phyloP scores from a whole-genome alignment of 1,284 basidiomycete species.

The Rugosomyces carneus region DNA sequence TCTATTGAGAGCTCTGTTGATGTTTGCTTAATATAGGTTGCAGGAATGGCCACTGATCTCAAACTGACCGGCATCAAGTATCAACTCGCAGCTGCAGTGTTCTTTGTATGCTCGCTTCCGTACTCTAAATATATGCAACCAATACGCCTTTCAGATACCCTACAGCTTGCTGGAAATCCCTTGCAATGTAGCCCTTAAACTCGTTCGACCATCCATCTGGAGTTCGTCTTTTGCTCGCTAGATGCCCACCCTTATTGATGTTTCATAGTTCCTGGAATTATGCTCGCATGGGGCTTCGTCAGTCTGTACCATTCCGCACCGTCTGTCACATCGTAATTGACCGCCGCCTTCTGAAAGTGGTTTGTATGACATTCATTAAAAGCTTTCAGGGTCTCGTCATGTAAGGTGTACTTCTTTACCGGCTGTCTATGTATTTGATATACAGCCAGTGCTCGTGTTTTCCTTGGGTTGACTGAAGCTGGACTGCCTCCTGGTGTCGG shows the following conservation, averaged over 20 bases:
- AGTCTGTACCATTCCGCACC: slow-evolving; percentile 16
- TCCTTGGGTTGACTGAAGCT: slow-evolving; percentile 22
- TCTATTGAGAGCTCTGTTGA: not conserved
- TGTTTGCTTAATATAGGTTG: slow-evolving; percentile 21
- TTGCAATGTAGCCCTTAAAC: slow-evolving; percentile 33
- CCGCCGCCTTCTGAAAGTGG: slow-evolving; percentile 14
- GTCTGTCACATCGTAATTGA: not conserved
- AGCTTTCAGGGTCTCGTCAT: slow-evolving; percentile 21
- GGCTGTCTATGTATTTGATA: not conserved
- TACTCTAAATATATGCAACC: not conserved
- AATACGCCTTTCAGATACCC: slow-evolving; percentile 21
- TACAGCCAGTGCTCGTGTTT: slow-evolving; percentile 18
- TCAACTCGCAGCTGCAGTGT: slow-evolving; percentile 34
- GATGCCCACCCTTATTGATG: not conserved
- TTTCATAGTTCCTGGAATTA: slow-evolving; percentile 30
- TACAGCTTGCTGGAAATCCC: slow-evolving; percentile 34
- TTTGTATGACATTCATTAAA: slow-evolving; percentile 22
- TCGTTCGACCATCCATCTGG: slow-evolving; percentile 34
- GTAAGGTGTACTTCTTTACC: slow-evolving; percentile 10
- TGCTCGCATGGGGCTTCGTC: slow-evolving; percentile 35
- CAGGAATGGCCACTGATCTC: slow-evolving; percentile 33
- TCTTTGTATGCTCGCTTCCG: slow-evolving; percentile 27
- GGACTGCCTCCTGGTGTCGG: slow-evolving; percentile 21
- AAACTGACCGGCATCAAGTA: slow-evolving; percentile 31
- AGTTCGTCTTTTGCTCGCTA: slow-evolving; percentile 20